Percentiles rank a stretch among this genome's conserved stretches.
These are phyloP conservation scores for Aspergillus flavus DNA, from an alignment of 2,329 filamentous ascomycete species.

Conservation along the genomic window DNA sequence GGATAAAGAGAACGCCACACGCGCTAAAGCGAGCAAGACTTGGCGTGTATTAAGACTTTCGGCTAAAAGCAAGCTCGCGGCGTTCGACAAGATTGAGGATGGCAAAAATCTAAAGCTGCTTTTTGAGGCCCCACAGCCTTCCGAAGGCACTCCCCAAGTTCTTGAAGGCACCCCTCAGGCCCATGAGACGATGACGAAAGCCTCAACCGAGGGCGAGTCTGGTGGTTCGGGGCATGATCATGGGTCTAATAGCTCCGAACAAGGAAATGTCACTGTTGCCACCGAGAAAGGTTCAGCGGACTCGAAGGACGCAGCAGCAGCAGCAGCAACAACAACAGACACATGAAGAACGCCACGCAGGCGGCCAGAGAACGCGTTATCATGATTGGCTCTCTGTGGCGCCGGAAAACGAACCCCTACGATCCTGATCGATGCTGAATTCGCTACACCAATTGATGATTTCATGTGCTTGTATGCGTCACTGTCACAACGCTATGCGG, in stretches of 20 bases:
- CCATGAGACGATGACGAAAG: slow-evolving; percentile 24
- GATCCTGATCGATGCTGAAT: slow-evolving; percentile 6
- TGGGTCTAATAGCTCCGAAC: slow-evolving; percentile 9
- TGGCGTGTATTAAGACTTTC: slow-evolving; percentile 88
- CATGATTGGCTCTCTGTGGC: slow-evolving; percentile 12
- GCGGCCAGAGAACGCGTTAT: not conserved
- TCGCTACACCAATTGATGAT: slow-evolving; percentile 8
- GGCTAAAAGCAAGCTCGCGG: slow-evolving; percentile 69
- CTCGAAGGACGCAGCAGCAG: slow-evolving; percentile 11
- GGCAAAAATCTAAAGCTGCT: slow-evolving; percentile 67
- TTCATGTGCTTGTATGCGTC: slow-evolving; percentile 13
- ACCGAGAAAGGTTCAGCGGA: slow-evolving; percentile 14
- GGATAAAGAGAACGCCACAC: slow-evolving; percentile 61
- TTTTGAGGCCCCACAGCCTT: slow-evolving; percentile 39
- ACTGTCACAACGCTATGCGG: slow-evolving; percentile 13
- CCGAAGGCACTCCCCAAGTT: slow-evolving; percentile 20
- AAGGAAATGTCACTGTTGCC: slow-evolving; percentile 7
- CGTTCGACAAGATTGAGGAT: slow-evolving; percentile 87
- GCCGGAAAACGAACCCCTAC: not conserved
- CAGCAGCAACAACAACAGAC: slow-evolving; percentile 1
- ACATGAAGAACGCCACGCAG: slow-evolving; percentile 19
- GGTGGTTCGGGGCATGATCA: slow-evolving; percentile 11
- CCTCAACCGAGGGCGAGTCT: slow-evolving; percentile 16
- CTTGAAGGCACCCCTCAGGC: slow-evolving; percentile 25
- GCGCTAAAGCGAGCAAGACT: slow-evolving; percentile 81